Evolutionary conservation across 768 basidiomycete species (phyloP).

Genomic region (Lactifluus hygrophoroides): DNA sequence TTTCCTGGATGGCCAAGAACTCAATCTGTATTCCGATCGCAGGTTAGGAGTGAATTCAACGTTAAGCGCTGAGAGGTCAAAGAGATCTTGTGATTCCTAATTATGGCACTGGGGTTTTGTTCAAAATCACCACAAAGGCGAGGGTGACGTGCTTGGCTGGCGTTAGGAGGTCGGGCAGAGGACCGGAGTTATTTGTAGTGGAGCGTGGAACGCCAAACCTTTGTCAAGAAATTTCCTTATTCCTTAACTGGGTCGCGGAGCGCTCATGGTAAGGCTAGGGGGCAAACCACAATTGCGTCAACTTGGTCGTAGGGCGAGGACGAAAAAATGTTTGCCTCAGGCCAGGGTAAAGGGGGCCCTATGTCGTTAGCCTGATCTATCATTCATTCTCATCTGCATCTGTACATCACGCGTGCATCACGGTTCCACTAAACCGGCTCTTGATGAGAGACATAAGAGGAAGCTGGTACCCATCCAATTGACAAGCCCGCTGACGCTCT

Average conservation of each 20-base stretch:
- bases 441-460: neutral
- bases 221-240: neutral
- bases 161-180: neutral
- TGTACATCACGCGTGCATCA: too few relatives aligned
- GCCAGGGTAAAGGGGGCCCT: too few relatives aligned
- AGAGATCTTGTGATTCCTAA: too few relatives aligned
- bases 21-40: too few relatives aligned
- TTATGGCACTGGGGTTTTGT: neutral
- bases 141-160: neutral
- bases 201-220: neutral
- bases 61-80: too few relatives aligned
- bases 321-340: neutral
- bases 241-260: constrained; percentile 4
- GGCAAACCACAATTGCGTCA: neutral
- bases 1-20: too few relatives aligned
- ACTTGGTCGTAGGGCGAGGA: neutral
- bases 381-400: too few relatives aligned
- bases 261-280: neutral
- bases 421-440: too few relatives aligned
- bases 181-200: neutral
- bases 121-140: neutral
- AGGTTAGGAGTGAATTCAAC: too few relatives aligned
- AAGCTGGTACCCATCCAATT: neutral
- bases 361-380: too few relatives aligned
- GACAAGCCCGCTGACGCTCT: neutral